A percentile compares a stretch with the other conserved stretches of the same genome.
Conservation (phyloP, 2,329 filamentous ascomycete species). For the Penicillium sp. region DNA sequence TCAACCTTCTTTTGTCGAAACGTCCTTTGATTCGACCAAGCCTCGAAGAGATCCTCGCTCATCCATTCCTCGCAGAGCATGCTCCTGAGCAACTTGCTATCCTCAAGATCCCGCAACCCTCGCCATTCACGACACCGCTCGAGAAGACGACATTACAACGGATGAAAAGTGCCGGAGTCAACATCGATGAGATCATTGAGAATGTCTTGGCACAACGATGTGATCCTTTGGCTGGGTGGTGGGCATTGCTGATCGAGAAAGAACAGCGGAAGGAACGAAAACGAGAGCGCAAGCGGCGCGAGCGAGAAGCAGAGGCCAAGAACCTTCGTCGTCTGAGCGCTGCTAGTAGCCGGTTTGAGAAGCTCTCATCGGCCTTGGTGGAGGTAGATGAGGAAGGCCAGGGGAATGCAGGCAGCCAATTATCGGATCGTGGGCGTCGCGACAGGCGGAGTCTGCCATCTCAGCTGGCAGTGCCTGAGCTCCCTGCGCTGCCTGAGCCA, state of each 20-base stretch:
- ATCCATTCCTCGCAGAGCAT: slow-evolving; percentile 84
- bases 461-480: slow-evolving; percentile 67
- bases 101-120: slow-evolving; percentile 73
- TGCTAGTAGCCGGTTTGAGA: slow-evolving; percentile 81
- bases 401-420: slow-evolving; percentile 48
- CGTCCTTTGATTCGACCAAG: slow-evolving; percentile 79
- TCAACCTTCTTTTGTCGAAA: slow-evolving; percentile 83
- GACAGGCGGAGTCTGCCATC: slow-evolving; percentile 68
- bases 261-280: slow-evolving; percentile 83
- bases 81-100: slow-evolving; percentile 87
- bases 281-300: slow-evolving; percentile 77
- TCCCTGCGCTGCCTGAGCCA: slow-evolving; percentile 72
- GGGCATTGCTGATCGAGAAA: slow-evolving; percentile 90
- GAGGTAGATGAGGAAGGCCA: slow-evolving; percentile 77
- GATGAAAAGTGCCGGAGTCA: slow-evolving; percentile 90
- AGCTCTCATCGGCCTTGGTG: slow-evolving; percentile 71
- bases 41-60: slow-evolving; percentile 78
- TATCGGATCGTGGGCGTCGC: slow-evolving; percentile 72
- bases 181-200: slow-evolving; percentile 92
- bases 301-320: slow-evolving; percentile 78
- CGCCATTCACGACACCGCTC: slow-evolving; percentile 79
- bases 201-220: slow-evolving; percentile 88
- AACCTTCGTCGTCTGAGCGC: slow-evolving; percentile 80
- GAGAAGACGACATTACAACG: slow-evolving; percentile 90
- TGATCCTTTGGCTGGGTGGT: slow-evolving; percentile 91